These are phyloP conservation scores for Penicillium sp. DNA, from an alignment of 2,329 filamentous ascomycete species.

Conservation along the genomic window DNA sequence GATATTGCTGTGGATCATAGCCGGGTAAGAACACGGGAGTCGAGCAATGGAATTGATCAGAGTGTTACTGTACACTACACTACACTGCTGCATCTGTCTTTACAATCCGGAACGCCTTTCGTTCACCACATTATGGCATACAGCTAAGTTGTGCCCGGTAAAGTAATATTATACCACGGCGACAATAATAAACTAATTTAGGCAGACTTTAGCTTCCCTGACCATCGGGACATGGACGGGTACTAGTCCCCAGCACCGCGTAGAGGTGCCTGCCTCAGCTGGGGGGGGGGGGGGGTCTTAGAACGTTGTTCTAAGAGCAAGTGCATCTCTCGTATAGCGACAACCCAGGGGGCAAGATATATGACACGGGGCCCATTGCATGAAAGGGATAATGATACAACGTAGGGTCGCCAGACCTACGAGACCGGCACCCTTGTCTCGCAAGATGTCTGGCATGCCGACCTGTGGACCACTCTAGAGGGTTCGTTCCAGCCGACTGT, in stretches of 20 bases:
- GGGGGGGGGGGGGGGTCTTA: neutral
- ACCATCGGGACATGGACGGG: neutral
- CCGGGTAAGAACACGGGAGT: too few species aligned
- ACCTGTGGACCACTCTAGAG: too few species aligned
- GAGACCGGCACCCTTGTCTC: too few species aligned
- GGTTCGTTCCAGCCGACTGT: too few species aligned
- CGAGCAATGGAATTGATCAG: too few species aligned
- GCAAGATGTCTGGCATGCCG: too few species aligned
- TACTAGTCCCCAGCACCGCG: constrained; percentile 4
- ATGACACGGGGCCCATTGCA: neutral
- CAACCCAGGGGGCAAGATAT: neutral
- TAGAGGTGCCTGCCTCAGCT: constrained; percentile 2
- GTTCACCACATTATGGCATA: constrained; percentile 1
- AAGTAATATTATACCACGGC: neutral
- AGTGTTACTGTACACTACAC: too few species aligned
- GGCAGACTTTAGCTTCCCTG: neutral
- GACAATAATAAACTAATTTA: neutral
- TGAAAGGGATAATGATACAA: neutral
- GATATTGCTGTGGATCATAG: too few species aligned
- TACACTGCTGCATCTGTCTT: too few species aligned
- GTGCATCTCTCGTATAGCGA: neutral
- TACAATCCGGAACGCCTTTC: too few species aligned
- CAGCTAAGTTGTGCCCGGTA: neutral
- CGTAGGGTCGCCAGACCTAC: neutral
- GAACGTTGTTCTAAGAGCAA: neutral